Evolutionary conservation across 106 monocot species (phyloP).

Genomic region (Dendrobium chrysotoxum): DNA sequence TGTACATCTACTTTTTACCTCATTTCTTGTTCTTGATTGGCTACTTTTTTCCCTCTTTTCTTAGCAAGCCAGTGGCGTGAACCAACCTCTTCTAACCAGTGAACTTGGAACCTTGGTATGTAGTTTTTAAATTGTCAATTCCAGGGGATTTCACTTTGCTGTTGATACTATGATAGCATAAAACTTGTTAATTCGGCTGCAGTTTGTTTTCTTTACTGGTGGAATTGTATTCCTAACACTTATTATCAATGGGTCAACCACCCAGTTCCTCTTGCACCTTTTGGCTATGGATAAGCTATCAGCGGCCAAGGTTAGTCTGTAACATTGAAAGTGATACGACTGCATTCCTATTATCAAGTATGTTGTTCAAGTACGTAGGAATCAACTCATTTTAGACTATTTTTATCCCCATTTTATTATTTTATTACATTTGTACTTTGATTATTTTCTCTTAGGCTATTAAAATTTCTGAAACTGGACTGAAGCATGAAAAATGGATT

Average conservation of each 20-base stretch:
- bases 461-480: not conserved
- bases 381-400: not conserved
- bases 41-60: slow-evolving; percentile 1
- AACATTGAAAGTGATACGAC: not conserved
- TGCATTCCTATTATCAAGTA: not conserved
- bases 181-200: slow-evolving; percentile 8
- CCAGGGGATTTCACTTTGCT: not conserved
- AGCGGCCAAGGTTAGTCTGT: slow-evolving; percentile 59
- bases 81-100: slow-evolving; percentile 36
- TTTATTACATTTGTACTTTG: not conserved
- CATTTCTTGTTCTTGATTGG: not conserved
- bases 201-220: slow-evolving; percentile 99
- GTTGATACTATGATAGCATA: not conserved
- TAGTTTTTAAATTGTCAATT: slow-evolving; percentile 4
- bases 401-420: not conserved
- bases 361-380: not conserved
- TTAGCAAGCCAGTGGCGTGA: slow-evolving; percentile 61
- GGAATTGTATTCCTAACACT: slow-evolving; percentile 91
- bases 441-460: not conserved
- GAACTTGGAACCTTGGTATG: slow-evolving; percentile 91
- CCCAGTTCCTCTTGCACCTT: slow-evolving; percentile 72
- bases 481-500: not conserved
- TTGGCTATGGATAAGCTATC: slow-evolving; percentile 80
- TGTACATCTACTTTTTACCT: not conserved
- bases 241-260: slow-evolving; percentile 87